Base-by-base conservation (phyloP, 345 rosid species). In the Linum tenue region DNA sequence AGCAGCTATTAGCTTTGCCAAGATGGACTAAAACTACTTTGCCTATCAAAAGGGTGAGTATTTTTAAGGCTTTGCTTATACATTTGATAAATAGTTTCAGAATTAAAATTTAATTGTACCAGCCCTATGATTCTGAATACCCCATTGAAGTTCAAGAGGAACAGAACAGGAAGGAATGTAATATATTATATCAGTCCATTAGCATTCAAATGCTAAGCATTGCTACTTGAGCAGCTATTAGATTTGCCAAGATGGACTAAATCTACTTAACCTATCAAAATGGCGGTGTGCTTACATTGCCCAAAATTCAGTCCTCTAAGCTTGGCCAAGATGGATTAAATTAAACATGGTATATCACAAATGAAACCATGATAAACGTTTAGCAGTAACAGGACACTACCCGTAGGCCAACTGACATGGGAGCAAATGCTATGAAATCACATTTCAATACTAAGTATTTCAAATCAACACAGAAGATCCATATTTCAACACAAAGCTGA, bases 1-100 rank as follows among this genome's bases (percentile, higher is more conserved):
- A 57, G 57, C 9, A 48, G 70, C 77, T 77, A 69, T 58, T 79
- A 84, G 82, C 82, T 79, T 85, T 59, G 86, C 86, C 83, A 83
- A 83, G 87, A 86, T 84, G 84, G 79, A 89, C 80, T 51, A 39
- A 37, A 22, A 36, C 11, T 42, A 22, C 53, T 48, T 48, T 22
- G 31, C 31, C 0, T 22, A 22, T 22, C 31, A 22, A 22, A 48
- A 22, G 31, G 31, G 31, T 22, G 31, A 22, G 31, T 22, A 22
- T 22, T 22, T 22, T 22, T 22, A 22, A 22, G 31, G 31, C 31
- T 22, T 22, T 22, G 31, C 31, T 22, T 22, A 22, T 22, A 22
- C 31, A 22, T 22, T 22, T 22, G 31, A 22, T 1, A 22, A 22
- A 22, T 22, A 22, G 31, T 22, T 22, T 22, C 31, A 22, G 31